Base-by-base conservation (phyloP, 1,284 basidiomycete species). In the Sparassis latifolia region DNA sequence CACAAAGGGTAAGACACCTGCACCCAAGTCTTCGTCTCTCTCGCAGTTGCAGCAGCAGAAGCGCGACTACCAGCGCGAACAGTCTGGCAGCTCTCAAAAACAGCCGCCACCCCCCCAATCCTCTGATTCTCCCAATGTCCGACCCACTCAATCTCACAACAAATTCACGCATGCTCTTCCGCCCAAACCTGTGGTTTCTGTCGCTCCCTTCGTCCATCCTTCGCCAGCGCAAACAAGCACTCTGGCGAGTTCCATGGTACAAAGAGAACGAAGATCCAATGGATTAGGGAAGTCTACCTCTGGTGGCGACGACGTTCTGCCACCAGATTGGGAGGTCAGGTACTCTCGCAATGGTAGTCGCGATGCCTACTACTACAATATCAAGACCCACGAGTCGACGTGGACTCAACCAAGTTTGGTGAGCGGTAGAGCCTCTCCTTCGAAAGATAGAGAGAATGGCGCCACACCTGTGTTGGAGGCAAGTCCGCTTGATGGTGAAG, bases 141-240 rank as follows among this genome's bases (percentile, higher is more conserved):
- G 69, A 48, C 67, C 68, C 30, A 61, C 71, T 42, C 66, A 64
- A 47, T 58, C 66, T n/a, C 53, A 65, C 49, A 66, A 60, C 40
- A 66, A 65, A 43, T 61, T 77, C 44, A 80, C 75, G 7, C 86
- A 88, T 61, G 84, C 83, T 20, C 73, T 89, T 12, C 86, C 86
- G 28, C 79, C 86, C 2, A 89, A 89, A 65, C 86, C 86, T 35
- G 70, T 79, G 42, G 71, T 76, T 38, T 69, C 76, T 46, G 72
- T 79, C 30, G 75, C 79, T 45, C 10, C 28, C 27, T 79, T 76
- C 60, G 64, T 79, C 43, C 75, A 77, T 50, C 75, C 79, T 46
- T 74, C 79, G 60, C 76, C 80, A 52, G 74, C 78, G 44, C 82
- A 84, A 74, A 75, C 75, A 32, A 71, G 72, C 57, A 66, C 61